Evolutionary conservation across 1,139 yeast species (phyloP), one percentile per base, ranked within the genome.

Genomic region (Candida tropicalis): DNA sequence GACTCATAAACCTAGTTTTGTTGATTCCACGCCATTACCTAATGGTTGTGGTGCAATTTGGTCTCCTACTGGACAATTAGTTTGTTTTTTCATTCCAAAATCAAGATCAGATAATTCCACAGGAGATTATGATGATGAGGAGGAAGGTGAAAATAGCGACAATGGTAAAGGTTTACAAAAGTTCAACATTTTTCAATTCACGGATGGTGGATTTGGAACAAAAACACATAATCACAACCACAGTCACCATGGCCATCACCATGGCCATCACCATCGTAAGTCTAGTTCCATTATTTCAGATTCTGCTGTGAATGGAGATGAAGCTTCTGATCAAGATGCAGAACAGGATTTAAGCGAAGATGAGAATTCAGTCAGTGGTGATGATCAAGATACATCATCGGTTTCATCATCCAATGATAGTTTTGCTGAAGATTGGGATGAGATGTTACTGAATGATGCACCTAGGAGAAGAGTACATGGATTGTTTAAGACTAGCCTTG

Each of bases 21-120:
- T 82, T 55, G 96, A 89, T 56, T 83, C 90, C 29, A 88, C 96
- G 0, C 97, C 97, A 0, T 75, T 90, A 3, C 97, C 97, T 0
- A 89, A 87, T 58, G 95, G 93, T 3, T 90, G 97, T 68, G 97
- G 97, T 8, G 97, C 96, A 0, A 71, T 81, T 0, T 90, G 97
- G 97, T 75, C 95, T 0, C 77, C 81, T 12, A 77, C 81, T 2
- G 97, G 97, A 0, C 81, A 80, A 48, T 68, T 90, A 43, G 84
- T 90, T 1, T 87, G 96, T 57, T 90, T 91, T 56, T 89, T 88
- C 63, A 77, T 83, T n/a, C 82, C 85, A 0, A 79, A 79, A 44
- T 59, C 59, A 12, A 69, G 65, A 25, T 12, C 35, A 5, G 34
- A 33, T 10, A 43, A 39, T 6, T 38, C 25, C 15, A 13, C 17